phyloP scores from a whole-genome alignment of 768 basidiomycete genomes.

The Mycena filopes region DNA sequence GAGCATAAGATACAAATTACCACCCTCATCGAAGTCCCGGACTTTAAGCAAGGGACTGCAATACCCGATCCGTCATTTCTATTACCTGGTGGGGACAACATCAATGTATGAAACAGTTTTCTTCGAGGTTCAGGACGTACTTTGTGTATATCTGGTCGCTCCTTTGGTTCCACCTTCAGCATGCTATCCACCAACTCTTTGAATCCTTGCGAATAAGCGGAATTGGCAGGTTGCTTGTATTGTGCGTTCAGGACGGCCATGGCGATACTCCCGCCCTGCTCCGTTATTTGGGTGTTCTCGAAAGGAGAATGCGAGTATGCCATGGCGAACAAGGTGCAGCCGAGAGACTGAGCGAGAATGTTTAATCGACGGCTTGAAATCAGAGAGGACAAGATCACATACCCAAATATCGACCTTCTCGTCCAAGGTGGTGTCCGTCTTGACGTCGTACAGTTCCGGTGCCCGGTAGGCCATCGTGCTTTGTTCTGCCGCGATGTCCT shows the following conservation, averaged over 20 bases:
- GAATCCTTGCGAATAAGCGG: slow-evolving; percentile 88
- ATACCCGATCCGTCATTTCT: slow-evolving; percentile 67
- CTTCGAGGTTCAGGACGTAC: slow-evolving; percentile 50
- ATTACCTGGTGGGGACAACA: slow-evolving; percentile 67
- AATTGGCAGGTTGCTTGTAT: slow-evolving; percentile 84
- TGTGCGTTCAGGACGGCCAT: slow-evolving; percentile 97
- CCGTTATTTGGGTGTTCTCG: slow-evolving; percentile 90
- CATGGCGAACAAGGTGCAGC: slow-evolving; percentile 93
- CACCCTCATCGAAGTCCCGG: background rate
- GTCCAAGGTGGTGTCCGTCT: slow-evolving; percentile 86
- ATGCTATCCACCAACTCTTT: slow-evolving; percentile 85
- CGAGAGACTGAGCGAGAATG: slow-evolving; percentile 84
- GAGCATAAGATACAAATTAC: slow-evolving; percentile 29
- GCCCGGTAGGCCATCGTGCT: slow-evolving; percentile 99
- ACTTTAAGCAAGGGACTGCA: slow-evolving; percentile 65
- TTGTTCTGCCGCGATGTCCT: slow-evolving; percentile 97
- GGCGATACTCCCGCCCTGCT: slow-evolving; percentile 95
- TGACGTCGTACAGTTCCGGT: slow-evolving; percentile 97
- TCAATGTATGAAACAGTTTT: background rate
- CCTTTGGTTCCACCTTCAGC: slow-evolving; percentile 84
- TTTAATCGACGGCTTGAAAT: background rate
- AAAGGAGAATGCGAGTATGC: slow-evolving; percentile 98
- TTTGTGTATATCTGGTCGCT: slow-evolving; percentile 88
- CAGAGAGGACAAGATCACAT: slow-evolving; percentile 38
- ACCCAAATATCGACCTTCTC: slow-evolving; percentile 99